A percentile compares a stretch with the other conserved stretches of the same genome.
Evolutionary conservation across 1,284 basidiomycete species (phyloP).

Genomic region (Malassezia yamatoensis): DNA sequence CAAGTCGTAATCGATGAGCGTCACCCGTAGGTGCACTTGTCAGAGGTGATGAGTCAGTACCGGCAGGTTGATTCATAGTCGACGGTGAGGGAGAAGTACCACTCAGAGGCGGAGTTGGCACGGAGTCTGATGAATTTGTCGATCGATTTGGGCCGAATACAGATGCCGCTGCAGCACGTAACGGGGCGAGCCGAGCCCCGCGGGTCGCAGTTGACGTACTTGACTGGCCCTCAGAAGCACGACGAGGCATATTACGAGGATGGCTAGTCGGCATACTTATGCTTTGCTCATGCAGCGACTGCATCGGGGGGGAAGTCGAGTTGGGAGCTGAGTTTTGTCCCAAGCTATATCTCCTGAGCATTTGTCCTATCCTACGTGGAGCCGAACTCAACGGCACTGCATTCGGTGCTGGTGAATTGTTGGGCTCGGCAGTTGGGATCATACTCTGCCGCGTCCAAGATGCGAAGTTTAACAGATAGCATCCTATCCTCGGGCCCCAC

Average conservation of each 20-base stretch:
- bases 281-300: neutral
- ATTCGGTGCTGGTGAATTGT: neutral
- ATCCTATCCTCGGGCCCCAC: neutral
- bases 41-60: too few species aligned
- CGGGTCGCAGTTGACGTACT: neutral
- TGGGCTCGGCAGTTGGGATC: neutral
- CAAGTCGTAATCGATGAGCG: conserved; percentile 52
- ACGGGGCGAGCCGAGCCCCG: neutral
- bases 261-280: neutral
- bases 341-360: conserved; percentile 7
- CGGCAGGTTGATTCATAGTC: too few species aligned
- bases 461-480: too few species aligned
- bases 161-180: neutral
- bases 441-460: too few species aligned
- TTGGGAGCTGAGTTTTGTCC: neutral
- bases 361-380: conserved; percentile 1
- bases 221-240: neutral
- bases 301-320: neutral
- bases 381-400: neutral
- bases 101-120: neutral
- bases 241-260: neutral
- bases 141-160: conserved; percentile 3
- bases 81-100: neutral
- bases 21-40: too few species aligned
- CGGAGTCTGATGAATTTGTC: neutral